A percentile compares a stretch with the other conserved stretches of the same genome.
phyloP scores from a whole-genome alignment of 116 monocot genomes.

The Dioscorea cayenensis region DNA sequence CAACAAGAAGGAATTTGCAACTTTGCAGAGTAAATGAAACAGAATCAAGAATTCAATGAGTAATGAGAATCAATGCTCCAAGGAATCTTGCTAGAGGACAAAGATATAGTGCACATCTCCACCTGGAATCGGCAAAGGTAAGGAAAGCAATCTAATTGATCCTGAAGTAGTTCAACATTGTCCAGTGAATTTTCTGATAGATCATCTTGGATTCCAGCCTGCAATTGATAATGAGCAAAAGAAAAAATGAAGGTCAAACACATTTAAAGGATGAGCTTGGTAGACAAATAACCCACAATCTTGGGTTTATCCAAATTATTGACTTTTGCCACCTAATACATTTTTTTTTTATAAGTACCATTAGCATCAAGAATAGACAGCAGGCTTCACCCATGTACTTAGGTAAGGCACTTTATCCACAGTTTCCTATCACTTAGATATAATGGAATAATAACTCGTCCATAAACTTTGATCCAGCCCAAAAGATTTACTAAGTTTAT shows the following conservation, averaged over 20 bases:
- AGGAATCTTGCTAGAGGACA: neutral
- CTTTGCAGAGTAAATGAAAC: neutral
- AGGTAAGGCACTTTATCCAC: no score
- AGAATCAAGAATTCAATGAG: neutral
- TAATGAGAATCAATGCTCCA: neutral
- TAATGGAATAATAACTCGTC: no score
- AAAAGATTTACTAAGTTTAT: no score
- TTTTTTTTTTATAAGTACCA: no score
- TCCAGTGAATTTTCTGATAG: slow-evolving; percentile 90
- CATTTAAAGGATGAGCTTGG: no score
- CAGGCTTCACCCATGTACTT: no score
- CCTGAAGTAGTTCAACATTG: slow-evolving; percentile 95
- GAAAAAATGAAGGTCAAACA: neutral
- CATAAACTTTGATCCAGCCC: no score
- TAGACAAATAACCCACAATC: no score
- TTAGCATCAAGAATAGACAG: no score
- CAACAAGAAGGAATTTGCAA: neutral
- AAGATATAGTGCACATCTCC: slow-evolving; percentile 1
- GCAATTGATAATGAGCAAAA: slow-evolving; percentile 16
- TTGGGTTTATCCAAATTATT: no score
- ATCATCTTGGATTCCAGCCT: slow-evolving; percentile 86
- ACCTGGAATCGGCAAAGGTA: slow-evolving; percentile 98
- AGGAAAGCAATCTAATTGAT: slow-evolving; percentile 93
- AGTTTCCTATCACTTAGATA: no score
- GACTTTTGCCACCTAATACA: no score